Evolutionary conservation across 1,284 basidiomycete genomes (phyloP), one percentile per base, ranked within the genome.

Genomic region (Trametes pubescens): DNA sequence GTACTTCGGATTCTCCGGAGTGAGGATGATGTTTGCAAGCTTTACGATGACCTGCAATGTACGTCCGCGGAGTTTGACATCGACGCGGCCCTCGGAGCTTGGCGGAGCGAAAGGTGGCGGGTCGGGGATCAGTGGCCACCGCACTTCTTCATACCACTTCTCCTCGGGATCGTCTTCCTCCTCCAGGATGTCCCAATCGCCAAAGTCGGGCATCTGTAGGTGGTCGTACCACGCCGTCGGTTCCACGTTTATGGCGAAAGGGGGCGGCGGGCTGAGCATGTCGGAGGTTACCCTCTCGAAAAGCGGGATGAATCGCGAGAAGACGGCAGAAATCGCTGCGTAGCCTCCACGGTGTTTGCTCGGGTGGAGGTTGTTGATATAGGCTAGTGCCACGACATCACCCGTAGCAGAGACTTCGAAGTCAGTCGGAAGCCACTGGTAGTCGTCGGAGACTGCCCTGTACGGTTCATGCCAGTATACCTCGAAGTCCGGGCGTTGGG

Each of bases 11-110:
- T 74, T 73, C 47, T 84, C 82, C 0, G 84, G 83, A 0, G 81
- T 82, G 38, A 83, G 69, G 18, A 79, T 72, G 58, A 86, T 83
- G 66, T 81, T 83, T 0, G 82, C 81, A 5, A 86, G 74, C 70
- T 86, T 86, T 56, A 84, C 79, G 58, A 86, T 84, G 11, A 85
- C 72, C 65, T 86, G 84, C 10, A 84, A 57, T 1, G 56, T 74
- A 18, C 61, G 61, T 7, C 73, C 76, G 1, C 59, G 53, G 8
- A 76, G 56, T 10, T 44, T 24, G 48, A 59, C 55, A 2, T 62
- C 32, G n/a, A 61, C 29, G 49, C 57, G 47, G 7, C 49, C 51
- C 2, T 60, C 67, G 29, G 32, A 8, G 7, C 21, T 2, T 6
- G 53, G 48, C 4, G 62, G 59, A 13, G 56, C 14, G 37, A 62